Conservation (phyloP, 129 eudicot species). For the Solidago caesia region DNA sequence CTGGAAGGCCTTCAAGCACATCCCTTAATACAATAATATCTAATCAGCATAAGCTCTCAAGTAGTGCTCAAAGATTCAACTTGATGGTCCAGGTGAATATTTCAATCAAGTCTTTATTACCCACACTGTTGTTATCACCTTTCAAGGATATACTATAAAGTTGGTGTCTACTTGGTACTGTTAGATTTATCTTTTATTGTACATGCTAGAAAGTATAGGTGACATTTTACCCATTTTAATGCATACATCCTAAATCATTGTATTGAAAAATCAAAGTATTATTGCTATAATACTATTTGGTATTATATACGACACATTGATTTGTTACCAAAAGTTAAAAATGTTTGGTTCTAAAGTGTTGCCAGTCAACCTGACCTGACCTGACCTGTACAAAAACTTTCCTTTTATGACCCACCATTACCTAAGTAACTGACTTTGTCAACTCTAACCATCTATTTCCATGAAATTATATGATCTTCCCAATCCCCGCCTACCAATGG, state of each 20-base stretch:
- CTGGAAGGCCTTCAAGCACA: slow-evolving; percentile 67
- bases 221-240: not conserved
- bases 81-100: slow-evolving; percentile 84
- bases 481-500: not conserved
- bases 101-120: not conserved
- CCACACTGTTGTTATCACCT: not conserved
- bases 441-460: not conserved
- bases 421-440: not conserved
- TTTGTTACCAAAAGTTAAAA: not conserved
- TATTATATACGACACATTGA: not conserved
- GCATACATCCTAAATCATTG: not conserved
- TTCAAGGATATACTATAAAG: not conserved
- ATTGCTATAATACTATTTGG: not conserved
- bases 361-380: not conserved
- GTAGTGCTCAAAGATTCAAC: slow-evolving; percentile 96
- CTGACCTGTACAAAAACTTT: not conserved
- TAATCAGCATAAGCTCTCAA: slow-evolving; percentile 77
- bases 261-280: not conserved
- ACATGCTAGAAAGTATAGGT: not conserved
- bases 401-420: not conserved
- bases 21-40: slow-evolving; percentile 44
- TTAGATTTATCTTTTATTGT: not conserved
- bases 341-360: not conserved
- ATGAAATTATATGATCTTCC: not conserved
- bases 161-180: slow-evolving; percentile 10